Evolutionary conservation across 306 rosid genomes (phyloP), one percentile per base, ranked within the genome.

Genomic region (Phaseolus lunatus): DNA sequence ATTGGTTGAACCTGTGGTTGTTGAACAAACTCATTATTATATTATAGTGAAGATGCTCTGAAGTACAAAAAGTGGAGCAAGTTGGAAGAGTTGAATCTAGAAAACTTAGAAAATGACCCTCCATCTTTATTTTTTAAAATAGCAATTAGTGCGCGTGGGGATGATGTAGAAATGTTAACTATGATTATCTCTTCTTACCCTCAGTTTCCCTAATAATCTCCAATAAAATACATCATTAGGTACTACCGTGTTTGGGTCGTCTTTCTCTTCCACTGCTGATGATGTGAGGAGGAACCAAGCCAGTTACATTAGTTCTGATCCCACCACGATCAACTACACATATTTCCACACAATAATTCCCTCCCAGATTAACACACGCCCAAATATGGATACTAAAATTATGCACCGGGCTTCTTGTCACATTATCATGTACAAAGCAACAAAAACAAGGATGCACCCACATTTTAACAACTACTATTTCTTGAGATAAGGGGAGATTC

Each of bases 371-470:
- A 81, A 76, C 71, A 70, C 76, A 79, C 67, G 59, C 73, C 67
- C 86, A 72, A 80, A 72, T 78, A 82, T 16, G 50, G 77, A 70
- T 67, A 86, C 85, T 81, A 58, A 71, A 86, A 79, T 78, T 64
- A 79, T 82, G 78, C 77, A 76, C 70, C 68, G 45, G 85, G 85
- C 83, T 72, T 80, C 84, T 80, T 68, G 80, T 72, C 86, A 82
- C 85, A 70, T 76, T 35, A 79, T 76, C 83, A 86, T 86, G 76
- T 86, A 86, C 86, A 86, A 86, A 76, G 82, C 71, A 79, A 68
- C 84, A 82, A 76, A 48, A 52, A 80, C 86, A 79, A 75, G 74
- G 75, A 29, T 31, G 80, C 80, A 85, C 78, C 80, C 78, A 77
- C 78, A 76, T 80, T 79, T 77, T 83, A 67, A 81, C 50, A 82